Evolutionary conservation across 78 protist genomes (phyloP).

Genomic region (Tieghemostelium lacteum): DNA sequence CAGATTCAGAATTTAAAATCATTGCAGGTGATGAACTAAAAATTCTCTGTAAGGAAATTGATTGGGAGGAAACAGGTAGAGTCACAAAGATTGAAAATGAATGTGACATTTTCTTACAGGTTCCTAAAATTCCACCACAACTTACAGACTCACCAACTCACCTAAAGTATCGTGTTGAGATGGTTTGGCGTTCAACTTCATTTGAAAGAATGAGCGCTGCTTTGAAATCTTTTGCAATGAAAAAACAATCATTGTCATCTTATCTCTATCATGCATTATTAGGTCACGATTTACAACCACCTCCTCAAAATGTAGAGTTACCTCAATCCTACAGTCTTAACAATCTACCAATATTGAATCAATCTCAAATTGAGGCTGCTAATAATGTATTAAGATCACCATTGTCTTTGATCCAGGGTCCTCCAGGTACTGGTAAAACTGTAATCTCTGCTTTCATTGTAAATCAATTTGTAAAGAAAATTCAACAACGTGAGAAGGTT

Average conservation of each 20-base stretch:
- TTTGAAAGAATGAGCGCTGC: constrained; percentile 95
- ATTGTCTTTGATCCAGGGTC: constrained; percentile 98
- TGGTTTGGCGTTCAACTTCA: constrained; percentile 96
- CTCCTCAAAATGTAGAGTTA: constrained; percentile 33
- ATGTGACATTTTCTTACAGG: constrained; percentile 90
- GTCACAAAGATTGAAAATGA: constrained; percentile 75
- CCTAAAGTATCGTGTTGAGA: constrained; percentile 86
- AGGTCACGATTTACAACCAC: constrained; percentile 94
- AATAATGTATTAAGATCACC: constrained; percentile 90
- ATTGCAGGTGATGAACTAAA: constrained; percentile 93
- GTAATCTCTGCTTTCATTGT: constrained; percentile 98
- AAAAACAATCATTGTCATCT: constrained; percentile 86
- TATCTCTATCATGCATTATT: constrained; percentile 94
- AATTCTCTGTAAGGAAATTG: constrained; percentile 6
- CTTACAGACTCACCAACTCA: neutral
- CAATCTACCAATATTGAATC: constrained; percentile 95
- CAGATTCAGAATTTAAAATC: constrained; percentile 85
- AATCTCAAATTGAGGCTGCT: constrained; percentile 94
- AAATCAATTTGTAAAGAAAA: constrained; percentile 92
- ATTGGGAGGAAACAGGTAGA: constrained; percentile 89
- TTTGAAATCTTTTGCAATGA: constrained; percentile 93
- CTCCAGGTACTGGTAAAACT: constrained; percentile 99
- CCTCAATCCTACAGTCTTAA: constrained; percentile 87
- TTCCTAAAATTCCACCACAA: constrained; percentile 75
- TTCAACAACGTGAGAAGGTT: constrained; percentile 84